Base-by-base conservation (phyloP, 345 rosid species). In the Salix arbutifolia region DNA sequence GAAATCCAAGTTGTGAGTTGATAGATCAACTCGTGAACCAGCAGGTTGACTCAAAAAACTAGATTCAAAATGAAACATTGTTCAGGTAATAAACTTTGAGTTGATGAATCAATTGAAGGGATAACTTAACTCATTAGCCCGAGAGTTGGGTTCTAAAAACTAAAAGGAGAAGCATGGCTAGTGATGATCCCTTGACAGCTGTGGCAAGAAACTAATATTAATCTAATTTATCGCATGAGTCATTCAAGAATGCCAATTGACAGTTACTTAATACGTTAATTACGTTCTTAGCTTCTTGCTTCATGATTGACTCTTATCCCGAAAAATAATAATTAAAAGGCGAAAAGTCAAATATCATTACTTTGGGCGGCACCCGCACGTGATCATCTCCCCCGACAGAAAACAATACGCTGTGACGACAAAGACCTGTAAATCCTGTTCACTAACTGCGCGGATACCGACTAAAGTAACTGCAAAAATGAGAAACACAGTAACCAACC, bases 381-480 rank as follows among this genome's bases (percentile, higher is more conserved):
- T 65, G 83, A 75, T 71, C 77, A 30, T 64, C 38, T 50, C 38
- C 44, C 65, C 42, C 37, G 65, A 38, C 31, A 42, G 65, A 75
- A 68, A 77, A 78, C 56, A 67, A 84, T 75, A 72, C 69, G 38
- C 74, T 74, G 74, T 56, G 1, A 72, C 68, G 37, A 67, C 60
- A 62, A 7, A 18, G 64, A 14, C 70, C 31, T 79, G 79, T 79
- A 48, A 80, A 80, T 48, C 79, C 84, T 69, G 86, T 78, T 78
- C 48, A 78, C 83, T 74, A 14, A 16, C 28, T 4, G 62, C 62
- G 3, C 48, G 28, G 37, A 26, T 53, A 33, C 58, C 5, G 14
- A 33, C 18, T 48, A 72, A 72, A 26, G 28, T 21, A 28, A n/a
- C 61, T n/a, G 28, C 2, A 69, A 61, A n/a, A 21, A 48, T 17